Evolutionary conservation across 495 filamentous ascomycete genomes (phyloP).

Genomic region (Wilcoxina mikolae): DNA sequence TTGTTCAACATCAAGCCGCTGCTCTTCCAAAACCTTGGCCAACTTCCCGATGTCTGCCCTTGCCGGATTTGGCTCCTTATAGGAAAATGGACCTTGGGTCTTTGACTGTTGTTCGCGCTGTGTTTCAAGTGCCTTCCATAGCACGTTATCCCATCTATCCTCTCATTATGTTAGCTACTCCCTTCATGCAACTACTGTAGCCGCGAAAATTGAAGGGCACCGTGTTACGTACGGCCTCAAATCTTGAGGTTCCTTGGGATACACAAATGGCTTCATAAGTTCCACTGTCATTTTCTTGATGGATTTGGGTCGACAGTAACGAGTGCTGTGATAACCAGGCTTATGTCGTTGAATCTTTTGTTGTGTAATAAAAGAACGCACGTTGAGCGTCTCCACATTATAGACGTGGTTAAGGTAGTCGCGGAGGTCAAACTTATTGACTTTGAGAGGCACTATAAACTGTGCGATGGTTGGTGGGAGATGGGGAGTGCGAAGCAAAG

Average conservation of each 20-base stretch:
- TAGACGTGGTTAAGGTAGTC: constrained; percentile 76
- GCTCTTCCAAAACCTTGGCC: too few species aligned
- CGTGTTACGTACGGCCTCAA: constrained; percentile 37
- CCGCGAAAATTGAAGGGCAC: neutral
- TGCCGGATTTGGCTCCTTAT: constrained; percentile 29
- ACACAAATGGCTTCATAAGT: constrained; percentile 68
- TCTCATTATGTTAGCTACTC: neutral
- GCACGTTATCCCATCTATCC: constrained; percentile 40
- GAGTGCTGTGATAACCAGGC: constrained; percentile 32
- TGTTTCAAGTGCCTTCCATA: constrained; percentile 32
- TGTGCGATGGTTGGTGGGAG: constrained; percentile 63
- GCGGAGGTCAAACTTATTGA: constrained; percentile 82
- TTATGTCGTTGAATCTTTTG: constrained; percentile 41
- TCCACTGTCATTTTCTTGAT: constrained; percentile 87
- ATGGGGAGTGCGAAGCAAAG: constrained; percentile 54
- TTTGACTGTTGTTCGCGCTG: constrained; percentile 26
- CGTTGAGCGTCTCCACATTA: constrained; percentile 45
- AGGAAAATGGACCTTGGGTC: constrained; percentile 16
- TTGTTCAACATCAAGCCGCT: too few species aligned
- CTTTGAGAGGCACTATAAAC: constrained; percentile 70
- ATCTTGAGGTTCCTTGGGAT: constrained; percentile 52
- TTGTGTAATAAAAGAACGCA: constrained; percentile 69
- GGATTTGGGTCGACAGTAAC: constrained; percentile 42
- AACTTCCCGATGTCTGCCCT: constrained; percentile 36
- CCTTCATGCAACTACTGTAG: neutral